These are phyloP conservation scores for Lodderomyces beijingensis DNA, from an alignment of 1,139 yeast genomes.

Conservation along the genomic window DNA sequence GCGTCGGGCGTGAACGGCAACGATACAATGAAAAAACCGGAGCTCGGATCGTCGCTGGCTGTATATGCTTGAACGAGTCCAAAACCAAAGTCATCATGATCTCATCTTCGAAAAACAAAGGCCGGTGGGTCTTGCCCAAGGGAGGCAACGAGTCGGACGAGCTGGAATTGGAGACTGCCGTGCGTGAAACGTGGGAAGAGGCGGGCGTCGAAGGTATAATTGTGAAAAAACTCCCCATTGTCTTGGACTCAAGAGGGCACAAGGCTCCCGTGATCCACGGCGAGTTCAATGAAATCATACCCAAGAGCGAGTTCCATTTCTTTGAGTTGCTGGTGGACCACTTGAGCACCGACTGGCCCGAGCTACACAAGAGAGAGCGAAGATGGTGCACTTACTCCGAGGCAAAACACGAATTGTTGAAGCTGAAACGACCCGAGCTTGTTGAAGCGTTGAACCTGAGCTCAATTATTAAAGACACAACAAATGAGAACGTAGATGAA, in stretches of 20 bases:
- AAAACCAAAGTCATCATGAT: conserved; percentile 69
- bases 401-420: conserved; percentile 60
- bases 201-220: conserved; percentile 81
- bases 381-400: conserved; percentile 74
- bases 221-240: conserved; percentile 51
- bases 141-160: conserved; percentile 95
- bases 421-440: conserved; percentile 65
- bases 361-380: conserved; percentile 52
- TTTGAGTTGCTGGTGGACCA: conserved; percentile 65
- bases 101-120: conserved; percentile 61
- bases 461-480: conserved; percentile 36
- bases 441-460: conserved; percentile 59
- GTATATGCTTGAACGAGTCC: conserved; percentile 62
- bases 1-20: conserved; percentile 38
- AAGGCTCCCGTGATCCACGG: conserved; percentile 49
- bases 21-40: conserved; percentile 52
- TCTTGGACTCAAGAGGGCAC: conserved; percentile 65
- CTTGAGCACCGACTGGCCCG: conserved; percentile 72
- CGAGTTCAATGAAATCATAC: conserved; percentile 46
- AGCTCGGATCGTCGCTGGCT: conserved; percentile 88
- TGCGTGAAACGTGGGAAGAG: conserved; percentile 96
- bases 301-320: conserved; percentile 79
- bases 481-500: conserved; percentile 7
- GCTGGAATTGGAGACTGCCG: conserved; percentile 56
- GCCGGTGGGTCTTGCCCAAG: conserved; percentile 86